Conservation (phyloP, 1,139 yeast species). For the Taphrina pruni region DNA sequence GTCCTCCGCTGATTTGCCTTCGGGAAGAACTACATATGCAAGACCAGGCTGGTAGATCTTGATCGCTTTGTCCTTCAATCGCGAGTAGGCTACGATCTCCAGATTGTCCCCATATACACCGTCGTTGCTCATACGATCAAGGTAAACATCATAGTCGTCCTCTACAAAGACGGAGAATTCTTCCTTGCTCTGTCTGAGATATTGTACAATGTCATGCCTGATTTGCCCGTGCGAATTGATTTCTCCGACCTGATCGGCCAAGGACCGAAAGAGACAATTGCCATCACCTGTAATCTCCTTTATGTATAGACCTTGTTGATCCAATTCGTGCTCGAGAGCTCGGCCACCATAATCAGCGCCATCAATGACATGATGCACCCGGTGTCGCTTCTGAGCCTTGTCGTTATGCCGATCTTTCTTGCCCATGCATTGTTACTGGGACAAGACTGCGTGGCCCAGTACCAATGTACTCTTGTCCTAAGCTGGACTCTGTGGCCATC, state of each 20-base stretch:
- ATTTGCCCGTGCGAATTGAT: slow-evolving; percentile 48
- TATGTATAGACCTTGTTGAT: slow-evolving; percentile 52
- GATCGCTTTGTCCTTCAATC: slow-evolving; percentile 49
- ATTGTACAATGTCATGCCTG: slow-evolving; percentile 51
- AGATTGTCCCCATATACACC: slow-evolving; percentile 55
- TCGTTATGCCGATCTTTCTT: slow-evolving; percentile 4
- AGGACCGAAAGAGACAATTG: slow-evolving; percentile 56
- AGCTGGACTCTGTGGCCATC: neutral
- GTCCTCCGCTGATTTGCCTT: slow-evolving; percentile 15
- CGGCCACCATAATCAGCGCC: slow-evolving; percentile 24
- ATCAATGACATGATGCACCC: slow-evolving; percentile 14
- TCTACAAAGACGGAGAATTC: slow-evolving; percentile 45
- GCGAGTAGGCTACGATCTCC: slow-evolving; percentile 56
- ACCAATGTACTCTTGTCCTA: neutral
- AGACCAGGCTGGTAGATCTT: slow-evolving; percentile 54
- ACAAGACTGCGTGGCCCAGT: neutral
- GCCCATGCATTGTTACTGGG: slow-evolving; percentile 13
- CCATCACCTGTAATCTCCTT: slow-evolving; percentile 55
- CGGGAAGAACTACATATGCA: slow-evolving; percentile 50
- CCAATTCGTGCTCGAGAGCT: slow-evolving; percentile 48
- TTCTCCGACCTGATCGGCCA: slow-evolving; percentile 56
- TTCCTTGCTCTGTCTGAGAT: slow-evolving; percentile 49
- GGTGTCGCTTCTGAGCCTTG: slow-evolving; percentile 6
- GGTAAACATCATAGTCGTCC: slow-evolving; percentile 51
- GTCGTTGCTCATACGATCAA: slow-evolving; percentile 53